phyloP scores from a whole-genome alignment of 257 asterid species.

The Handroanthus guayacan region DNA sequence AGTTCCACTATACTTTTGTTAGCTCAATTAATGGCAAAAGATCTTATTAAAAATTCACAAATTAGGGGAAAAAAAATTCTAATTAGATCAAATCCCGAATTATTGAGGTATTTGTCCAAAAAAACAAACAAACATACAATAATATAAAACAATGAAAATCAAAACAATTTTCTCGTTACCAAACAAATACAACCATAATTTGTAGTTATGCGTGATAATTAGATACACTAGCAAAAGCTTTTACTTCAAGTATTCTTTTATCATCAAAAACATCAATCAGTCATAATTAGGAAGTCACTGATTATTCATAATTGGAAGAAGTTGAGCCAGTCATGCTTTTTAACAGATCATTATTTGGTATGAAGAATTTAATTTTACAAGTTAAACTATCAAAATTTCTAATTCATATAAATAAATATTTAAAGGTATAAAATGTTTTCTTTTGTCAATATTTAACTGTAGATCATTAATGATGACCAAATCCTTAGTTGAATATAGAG shows the following conservation, averaged over 20 bases:
- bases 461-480: too few relatives aligned
- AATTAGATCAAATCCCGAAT: too few relatives aligned
- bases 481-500: too few relatives aligned
- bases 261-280: slow-evolving; percentile 2
- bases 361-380: slow-evolving; percentile 10
- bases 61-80: too few relatives aligned
- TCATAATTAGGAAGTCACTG: not conserved
- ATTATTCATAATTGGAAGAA: slow-evolving; percentile 21
- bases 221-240: slow-evolving; percentile 16
- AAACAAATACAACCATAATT: slow-evolving; percentile 16
- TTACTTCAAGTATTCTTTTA: slow-evolving; percentile 15
- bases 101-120: too few relatives aligned
- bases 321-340: slow-evolving; percentile 1
- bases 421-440: too few relatives aligned
- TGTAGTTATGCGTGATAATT: not conserved
- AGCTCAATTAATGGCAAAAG: too few relatives aligned
- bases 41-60: too few relatives aligned
- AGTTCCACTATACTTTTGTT: too few relatives aligned
- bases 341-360: not conserved
- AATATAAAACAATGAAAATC: not conserved
- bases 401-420: too few relatives aligned
- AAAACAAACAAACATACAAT: not conserved
- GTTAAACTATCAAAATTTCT: too few relatives aligned
- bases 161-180: not conserved
- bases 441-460: too few relatives aligned